Percentiles rank a stretch among this genome's conserved stretches.
These are phyloP conservation scores for Aspergillus carbonarius DNA, from an alignment of 2,329 filamentous ascomycete genomes.

Conservation along the genomic window DNA sequence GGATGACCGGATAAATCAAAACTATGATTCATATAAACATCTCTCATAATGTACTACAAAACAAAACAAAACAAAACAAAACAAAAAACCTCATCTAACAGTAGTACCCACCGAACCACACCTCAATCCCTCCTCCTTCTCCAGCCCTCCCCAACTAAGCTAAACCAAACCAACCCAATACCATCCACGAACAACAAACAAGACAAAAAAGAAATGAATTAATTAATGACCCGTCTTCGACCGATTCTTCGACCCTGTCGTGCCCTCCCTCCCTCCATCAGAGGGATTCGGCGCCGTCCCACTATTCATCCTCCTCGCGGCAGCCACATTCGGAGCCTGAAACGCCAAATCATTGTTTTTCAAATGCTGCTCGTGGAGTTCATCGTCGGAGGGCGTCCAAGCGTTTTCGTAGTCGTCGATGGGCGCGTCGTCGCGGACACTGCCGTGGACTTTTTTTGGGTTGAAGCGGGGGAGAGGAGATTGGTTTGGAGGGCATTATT, in stretches of 20 bases:
- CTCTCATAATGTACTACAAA: too few species aligned
- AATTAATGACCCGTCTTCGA: neutral
- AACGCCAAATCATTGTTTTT: neutral
- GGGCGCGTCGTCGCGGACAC: neutral
- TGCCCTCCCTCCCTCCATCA: neutral
- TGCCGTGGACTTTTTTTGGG: constrained; percentile 1
- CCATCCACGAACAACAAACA: neutral
- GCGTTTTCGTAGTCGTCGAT: constrained; percentile 4
- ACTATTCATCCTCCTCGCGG: neutral
- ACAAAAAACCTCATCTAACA: too few species aligned
- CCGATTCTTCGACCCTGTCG: neutral
- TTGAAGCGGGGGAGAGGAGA: constrained; percentile 29
- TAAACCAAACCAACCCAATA: neutral
- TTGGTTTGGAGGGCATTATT: constrained; percentile 50
- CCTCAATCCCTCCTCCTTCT: too few species aligned
- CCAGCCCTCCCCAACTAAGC: too few species aligned
- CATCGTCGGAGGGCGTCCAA: constrained; percentile 2
- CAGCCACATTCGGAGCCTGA: neutral
- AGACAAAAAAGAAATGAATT: neutral
- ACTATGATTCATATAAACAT: neutral
- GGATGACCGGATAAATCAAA: neutral
- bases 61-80: neutral
- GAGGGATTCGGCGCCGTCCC: neutral
- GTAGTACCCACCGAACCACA: too few species aligned
- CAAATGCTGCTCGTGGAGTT: neutral